Conservation (phyloP, 306 rosid genomes). For the Acacia crassicarpa region DNA sequence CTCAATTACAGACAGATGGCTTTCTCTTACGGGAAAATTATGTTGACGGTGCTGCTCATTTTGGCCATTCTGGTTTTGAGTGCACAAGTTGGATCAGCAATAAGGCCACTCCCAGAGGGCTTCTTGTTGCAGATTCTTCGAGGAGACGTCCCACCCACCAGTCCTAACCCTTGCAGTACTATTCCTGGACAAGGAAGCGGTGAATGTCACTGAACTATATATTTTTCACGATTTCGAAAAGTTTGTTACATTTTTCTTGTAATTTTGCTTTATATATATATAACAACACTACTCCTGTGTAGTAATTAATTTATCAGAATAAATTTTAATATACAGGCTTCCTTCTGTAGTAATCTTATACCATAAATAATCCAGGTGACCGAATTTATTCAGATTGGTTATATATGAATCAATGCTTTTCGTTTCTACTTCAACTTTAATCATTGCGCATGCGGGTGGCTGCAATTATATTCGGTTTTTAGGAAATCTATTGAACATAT, state of each 20-base stretch:
- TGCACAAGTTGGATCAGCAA: slow-evolving; percentile 20
- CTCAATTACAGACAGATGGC: background rate
- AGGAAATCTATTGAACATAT: too few species aligned
- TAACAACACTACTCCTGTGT: background rate
- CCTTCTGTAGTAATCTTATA: background rate
- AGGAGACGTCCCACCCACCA: background rate
- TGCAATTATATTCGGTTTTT: too few species aligned
- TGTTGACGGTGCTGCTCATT: slow-evolving; percentile 21
- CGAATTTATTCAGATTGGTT: background rate
- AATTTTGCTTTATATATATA: too few species aligned
- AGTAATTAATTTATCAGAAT: background rate
- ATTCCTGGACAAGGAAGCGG: background rate
- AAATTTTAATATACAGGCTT: background rate
- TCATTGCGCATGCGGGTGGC: too few species aligned
- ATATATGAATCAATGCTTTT: background rate
- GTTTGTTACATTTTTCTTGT: background rate
- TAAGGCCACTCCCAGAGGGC: slow-evolving; percentile 30
- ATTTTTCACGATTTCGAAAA: background rate
- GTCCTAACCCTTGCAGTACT: background rate
- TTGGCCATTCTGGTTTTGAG: slow-evolving; percentile 15
- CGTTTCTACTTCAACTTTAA: background rate
- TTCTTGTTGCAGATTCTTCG: slow-evolving; percentile 31
- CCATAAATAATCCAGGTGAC: background rate
- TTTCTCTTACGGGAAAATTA: slow-evolving; percentile 25
- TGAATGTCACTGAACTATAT: background rate